A percentile compares a stretch with the other conserved stretches of the same genome.
Conservation (phyloP, 768 basidiomycete species). For the Tephrocybe rancida region DNA sequence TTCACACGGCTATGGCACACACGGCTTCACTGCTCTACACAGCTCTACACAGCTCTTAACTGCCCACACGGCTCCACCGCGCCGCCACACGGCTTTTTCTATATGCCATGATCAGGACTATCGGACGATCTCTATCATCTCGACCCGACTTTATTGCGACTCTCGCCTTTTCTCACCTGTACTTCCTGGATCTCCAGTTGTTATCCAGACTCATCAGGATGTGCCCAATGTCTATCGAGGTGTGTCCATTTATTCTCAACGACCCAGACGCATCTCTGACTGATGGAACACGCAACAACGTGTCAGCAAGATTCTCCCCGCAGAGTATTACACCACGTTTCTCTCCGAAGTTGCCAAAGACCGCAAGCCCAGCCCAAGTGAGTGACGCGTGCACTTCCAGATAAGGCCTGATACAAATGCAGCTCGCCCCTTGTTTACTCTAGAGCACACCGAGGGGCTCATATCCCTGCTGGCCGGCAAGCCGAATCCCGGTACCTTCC, state of each 20-base stretch:
- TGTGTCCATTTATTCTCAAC: neutral
- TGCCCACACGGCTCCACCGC: no score
- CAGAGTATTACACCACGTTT: constrained; percentile 58
- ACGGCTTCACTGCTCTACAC: no score
- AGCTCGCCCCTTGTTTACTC: constrained; percentile 74
- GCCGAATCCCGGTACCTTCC: constrained; percentile 90
- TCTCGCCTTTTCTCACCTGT: neutral
- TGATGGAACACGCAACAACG: neutral
- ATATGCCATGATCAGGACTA: neutral
- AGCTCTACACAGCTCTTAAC: no score
- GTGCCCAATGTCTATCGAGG: neutral
- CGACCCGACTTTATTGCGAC: neutral
- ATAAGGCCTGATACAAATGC: constrained; percentile 3
- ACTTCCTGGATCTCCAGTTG: neutral
- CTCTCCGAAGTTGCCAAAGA: constrained; percentile 66
- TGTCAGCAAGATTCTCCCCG: constrained; percentile 41
- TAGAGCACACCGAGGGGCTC: constrained; percentile 77
- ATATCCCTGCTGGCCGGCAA: constrained; percentile 89
- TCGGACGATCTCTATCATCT: neutral
- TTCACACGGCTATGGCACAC: no score
- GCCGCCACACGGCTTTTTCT: no score
- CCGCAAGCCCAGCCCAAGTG: constrained; percentile 66
- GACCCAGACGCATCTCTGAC: neutral
- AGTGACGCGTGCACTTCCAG: constrained; percentile 22
- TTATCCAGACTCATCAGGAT: neutral